phyloP scores from a whole-genome alignment of 768 basidiomycete species.

The Harrya chromipes region DNA sequence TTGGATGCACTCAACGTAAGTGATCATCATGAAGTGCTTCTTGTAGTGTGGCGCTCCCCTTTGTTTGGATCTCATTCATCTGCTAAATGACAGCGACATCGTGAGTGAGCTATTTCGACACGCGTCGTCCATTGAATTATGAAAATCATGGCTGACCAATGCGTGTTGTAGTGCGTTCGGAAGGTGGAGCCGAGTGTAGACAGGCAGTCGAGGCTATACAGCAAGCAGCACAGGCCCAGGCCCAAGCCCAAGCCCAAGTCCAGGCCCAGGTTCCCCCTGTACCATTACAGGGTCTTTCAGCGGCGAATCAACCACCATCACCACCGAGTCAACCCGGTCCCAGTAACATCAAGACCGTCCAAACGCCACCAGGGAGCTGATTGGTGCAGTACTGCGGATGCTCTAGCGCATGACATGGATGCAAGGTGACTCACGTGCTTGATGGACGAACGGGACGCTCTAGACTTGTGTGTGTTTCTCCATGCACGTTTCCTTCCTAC shows the following conservation, averaged over 20 bases:
- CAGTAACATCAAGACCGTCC: conserved; percentile 15
- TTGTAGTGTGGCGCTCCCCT: conserved; percentile 15
- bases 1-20: conserved; percentile 92
- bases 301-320: conserved; percentile 18
- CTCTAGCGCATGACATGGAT: conserved; percentile 22
- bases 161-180: conserved; percentile 64
- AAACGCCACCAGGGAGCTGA: conserved; percentile 20
- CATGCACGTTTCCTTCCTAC: conserved; percentile 1
- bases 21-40: conserved; percentile 34
- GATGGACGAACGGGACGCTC: conserved; percentile 23
- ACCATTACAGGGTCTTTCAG: conserved; percentile 20
- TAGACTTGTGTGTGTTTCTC: conserved; percentile 15
- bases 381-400: neutral
- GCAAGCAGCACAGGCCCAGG: conserved; percentile 29
- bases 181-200: conserved; percentile 79
- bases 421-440: conserved; percentile 9
- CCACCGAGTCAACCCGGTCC: conserved; percentile 25
- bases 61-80: conserved; percentile 24
- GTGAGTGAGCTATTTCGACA: conserved; percentile 45
- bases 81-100: conserved; percentile 57
- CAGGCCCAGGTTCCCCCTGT: conserved; percentile 21
- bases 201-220: conserved; percentile 38
- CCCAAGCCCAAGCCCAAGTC: conserved; percentile 15
- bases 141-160: conserved; percentile 25
- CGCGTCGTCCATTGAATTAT: conserved; percentile 22